Evolutionary conservation across 2,329 filamentous ascomycete species (phyloP).

Genomic region (Venturia nashicola): DNA sequence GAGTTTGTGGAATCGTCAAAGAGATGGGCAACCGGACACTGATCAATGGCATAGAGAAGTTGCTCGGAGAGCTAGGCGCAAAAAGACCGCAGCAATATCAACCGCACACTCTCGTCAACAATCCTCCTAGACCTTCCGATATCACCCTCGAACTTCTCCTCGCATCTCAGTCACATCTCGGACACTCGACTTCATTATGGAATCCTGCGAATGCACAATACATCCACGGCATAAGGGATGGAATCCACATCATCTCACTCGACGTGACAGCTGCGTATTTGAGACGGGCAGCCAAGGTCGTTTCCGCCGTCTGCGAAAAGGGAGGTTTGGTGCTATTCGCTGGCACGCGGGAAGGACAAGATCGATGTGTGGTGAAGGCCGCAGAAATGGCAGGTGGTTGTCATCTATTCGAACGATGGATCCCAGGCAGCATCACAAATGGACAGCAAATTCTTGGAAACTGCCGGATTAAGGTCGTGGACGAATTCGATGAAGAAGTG

Average conservation of each 20-base stretch:
- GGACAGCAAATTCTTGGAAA: constrained; percentile 72
- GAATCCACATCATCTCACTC: constrained; percentile 85
- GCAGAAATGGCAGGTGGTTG: constrained; percentile 67
- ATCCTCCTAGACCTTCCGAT: constrained; percentile 67
- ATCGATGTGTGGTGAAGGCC: constrained; percentile 66
- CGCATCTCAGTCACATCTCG: constrained; percentile 77
- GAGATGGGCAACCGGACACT: neutral
- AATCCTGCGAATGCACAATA: constrained; percentile 89
- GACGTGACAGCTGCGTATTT: constrained; percentile 82
- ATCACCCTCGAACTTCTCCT: constrained; percentile 85
- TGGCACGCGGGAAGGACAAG: constrained; percentile 73
- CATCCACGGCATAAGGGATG: constrained; percentile 81
- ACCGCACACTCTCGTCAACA: constrained; percentile 51
- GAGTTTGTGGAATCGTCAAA: constrained; percentile 15
- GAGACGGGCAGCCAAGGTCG: constrained; percentile 83
- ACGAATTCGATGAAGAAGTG: constrained; percentile 56
- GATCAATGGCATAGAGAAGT: constrained; percentile 16
- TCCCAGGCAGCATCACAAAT: constrained; percentile 84
- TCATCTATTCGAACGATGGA: constrained; percentile 89
- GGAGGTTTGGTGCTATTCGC: constrained; percentile 86
- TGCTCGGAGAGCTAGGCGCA: constrained; percentile 22
- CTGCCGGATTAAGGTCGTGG: constrained; percentile 60
- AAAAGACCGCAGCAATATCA: constrained; percentile 43
- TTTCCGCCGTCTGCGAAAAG: constrained; percentile 70
- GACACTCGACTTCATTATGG: constrained; percentile 84